Percentiles rank a stretch among this genome's conserved stretches.
These are phyloP conservation scores for Orbilia ellipsospora DNA, from an alignment of 2,329 filamentous ascomycete species.

Conservation along the genomic window DNA sequence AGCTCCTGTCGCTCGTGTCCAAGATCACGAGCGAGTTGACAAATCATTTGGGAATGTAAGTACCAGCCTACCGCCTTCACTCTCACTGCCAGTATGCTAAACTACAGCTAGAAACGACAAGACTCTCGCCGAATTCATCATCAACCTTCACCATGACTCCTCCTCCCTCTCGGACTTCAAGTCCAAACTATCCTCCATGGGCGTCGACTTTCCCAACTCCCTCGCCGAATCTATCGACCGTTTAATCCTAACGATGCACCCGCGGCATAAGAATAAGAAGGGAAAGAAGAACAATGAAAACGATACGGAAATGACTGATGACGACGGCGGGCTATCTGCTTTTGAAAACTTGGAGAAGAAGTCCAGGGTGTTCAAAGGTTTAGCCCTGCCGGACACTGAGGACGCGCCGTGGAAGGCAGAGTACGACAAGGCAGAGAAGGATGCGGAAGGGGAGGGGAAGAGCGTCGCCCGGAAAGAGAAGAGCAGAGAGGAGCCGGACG, in stretches of 20 bases:
- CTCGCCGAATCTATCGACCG: constrained; percentile 92
- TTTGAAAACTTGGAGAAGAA: constrained; percentile 73
- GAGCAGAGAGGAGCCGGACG: constrained; percentile 68
- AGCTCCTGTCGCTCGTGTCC: constrained; percentile 91
- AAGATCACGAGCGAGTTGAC: constrained; percentile 94
- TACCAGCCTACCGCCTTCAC: background rate
- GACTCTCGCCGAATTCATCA: constrained; percentile 94
- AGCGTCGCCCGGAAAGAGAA: constrained; percentile 45
- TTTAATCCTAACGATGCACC: constrained; percentile 87
- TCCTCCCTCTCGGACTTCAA: constrained; percentile 78
- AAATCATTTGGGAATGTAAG: constrained; percentile 82
- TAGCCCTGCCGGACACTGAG: constrained; percentile 84
- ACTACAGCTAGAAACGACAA: constrained; percentile 73
- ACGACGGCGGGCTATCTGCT: constrained; percentile 63
- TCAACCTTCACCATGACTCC: constrained; percentile 85
- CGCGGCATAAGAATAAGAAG: constrained; percentile 77
- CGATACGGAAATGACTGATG: constrained; percentile 62
- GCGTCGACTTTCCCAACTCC: constrained; percentile 84
- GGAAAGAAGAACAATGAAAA: constrained; percentile 60
- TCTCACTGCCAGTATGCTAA: background rate
- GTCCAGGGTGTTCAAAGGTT: constrained; percentile 86
- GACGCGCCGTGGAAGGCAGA: constrained; percentile 68
- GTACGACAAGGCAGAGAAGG: constrained; percentile 60
- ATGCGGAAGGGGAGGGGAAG: constrained; percentile 59
- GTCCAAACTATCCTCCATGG: constrained; percentile 77